Conservation (phyloP, 768 basidiomycete genomes). For the Suillus ampliporus region DNA sequence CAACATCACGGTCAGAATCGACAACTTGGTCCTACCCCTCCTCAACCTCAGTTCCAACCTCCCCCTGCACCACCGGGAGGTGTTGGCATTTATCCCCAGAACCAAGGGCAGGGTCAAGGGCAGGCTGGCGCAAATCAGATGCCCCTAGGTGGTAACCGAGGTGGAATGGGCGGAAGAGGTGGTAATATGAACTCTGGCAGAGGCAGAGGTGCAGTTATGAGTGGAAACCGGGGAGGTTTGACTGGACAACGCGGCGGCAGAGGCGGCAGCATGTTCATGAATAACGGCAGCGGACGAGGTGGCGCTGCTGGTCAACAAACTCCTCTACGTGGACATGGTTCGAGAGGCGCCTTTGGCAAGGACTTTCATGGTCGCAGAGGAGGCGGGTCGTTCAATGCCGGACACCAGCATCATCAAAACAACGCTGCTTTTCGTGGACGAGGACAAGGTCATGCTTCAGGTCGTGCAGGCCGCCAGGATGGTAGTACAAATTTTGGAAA, state of each 20-base stretch:
- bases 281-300: constrained; percentile 46
- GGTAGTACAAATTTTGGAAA: constrained; percentile 43
- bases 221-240: constrained; percentile 49
- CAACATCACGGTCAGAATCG: constrained; percentile 43
- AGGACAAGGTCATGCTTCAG: constrained; percentile 56
- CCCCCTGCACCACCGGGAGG: constrained; percentile 33
- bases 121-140: constrained; percentile 51
- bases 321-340: constrained; percentile 64
- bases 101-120: constrained; percentile 37
- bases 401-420: constrained; percentile 44
- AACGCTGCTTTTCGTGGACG: constrained; percentile 62
- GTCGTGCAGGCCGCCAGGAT: constrained; percentile 48
- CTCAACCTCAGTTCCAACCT: constrained; percentile 64
- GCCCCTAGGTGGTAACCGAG: constrained; percentile 48
- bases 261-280: constrained; percentile 40
- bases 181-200: constrained; percentile 37
- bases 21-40: constrained; percentile 50
- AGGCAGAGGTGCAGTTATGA: constrained; percentile 58
- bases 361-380: constrained; percentile 66
- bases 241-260: constrained; percentile 47
- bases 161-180: constrained; percentile 52
- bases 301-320: constrained; percentile 49
- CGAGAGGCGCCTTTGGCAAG: constrained; percentile 69
- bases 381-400: constrained; percentile 63
- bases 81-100: constrained; percentile 29